Base-by-base conservation (phyloP, 1,139 yeast species). In the Protomyces lactucae-debilis region DNA sequence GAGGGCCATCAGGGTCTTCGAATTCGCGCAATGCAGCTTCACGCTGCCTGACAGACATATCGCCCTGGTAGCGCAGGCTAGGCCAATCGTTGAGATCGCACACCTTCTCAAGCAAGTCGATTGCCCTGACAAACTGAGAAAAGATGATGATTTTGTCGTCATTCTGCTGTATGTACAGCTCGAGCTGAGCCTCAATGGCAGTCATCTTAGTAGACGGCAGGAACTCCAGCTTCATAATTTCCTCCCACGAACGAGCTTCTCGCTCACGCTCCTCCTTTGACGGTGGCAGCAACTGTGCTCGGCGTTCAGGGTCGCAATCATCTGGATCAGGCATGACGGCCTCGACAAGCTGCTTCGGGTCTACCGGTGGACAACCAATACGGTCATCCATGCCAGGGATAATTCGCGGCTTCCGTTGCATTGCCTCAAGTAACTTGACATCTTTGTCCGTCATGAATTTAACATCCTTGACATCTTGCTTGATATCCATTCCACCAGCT, bases 101-200 rank as follows among this genome's bases (percentile, higher is more conserved):
- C 64, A 93, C 77, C 74, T 93, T 92, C 39, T 89, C 98, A 14
- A 93, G 91, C 64, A 93, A 78, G 75, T 93, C 99, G 67, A 93
- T 78, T 97, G 93, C 93, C 55, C 96, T 88, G 0, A 99, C 93
- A 75, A 93, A 93, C 75, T 93, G 99, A 0, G 97, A 91, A 73
- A 93, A 93, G 18, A 93, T 98, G 78, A 95, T 93, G 0, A 96
- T 88, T 74, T 93, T 95, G 70, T 98, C 93, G 70, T 86, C 89
- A 35, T 86, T 80, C 72, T 91, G 96, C 39, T 95, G 88, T 70
- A 98, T 80, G 61, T 90, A 79, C 70, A 86, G 87, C 76, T 89
- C 92, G 12, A 95, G 79, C 71, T 93, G 98, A 73, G 93, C 98
- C 23, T 92, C 93, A 52, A 93, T 77, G 0, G 98, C 99, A 75